Base-by-base conservation (phyloP, 768 basidiomycete genomes). In the Guyanaporus albipodus region DNA sequence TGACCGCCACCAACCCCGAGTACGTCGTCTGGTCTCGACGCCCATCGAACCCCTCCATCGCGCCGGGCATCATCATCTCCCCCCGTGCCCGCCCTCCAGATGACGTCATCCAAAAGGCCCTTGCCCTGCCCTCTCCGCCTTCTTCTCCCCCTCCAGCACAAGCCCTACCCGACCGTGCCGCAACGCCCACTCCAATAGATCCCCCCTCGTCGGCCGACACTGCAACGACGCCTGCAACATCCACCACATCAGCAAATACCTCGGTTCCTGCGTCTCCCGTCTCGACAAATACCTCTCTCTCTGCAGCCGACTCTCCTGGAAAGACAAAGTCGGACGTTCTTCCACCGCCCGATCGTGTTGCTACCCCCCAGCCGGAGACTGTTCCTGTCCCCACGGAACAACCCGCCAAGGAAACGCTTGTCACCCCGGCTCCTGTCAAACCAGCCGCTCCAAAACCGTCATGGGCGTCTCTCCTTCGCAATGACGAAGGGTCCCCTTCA, bases 11-110 rank as follows among this genome's bases (percentile, higher is more conserved):
- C 21, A 9, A 21, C 36, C 27, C 67, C 9, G 67, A 68, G 29
- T 87, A 78, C 68, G 83, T 79, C 5, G 77, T 89, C 29, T 88
- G 85, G 84, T 84, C 86, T 0, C 75, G 76, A n/a, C 77, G 84
- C 21, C 87, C 87, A 0, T 66, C 71, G 3, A 69, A 87, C 59
- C 87, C 87, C 0, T 68, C 75, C 4, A 61, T 66, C 36, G 87
- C 86, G 0, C 85, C 84, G 1, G 78, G 80, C 4, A 77, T 88
- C 47, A 86, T 88, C 53, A 83, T 89, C 22, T 86, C 85, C 2
- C 74, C 80, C 0, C 65, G 58, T 18, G 82, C 85, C 3, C 70
- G 73, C 29, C 87, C 87, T 4, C 85, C 87, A 23, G 70, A 69
- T 2, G 67, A 79, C 43, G 67, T 88, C 18, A 59, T 86, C 0